A percentile compares a stretch with the other conserved stretches of the same genome.
Conservation (phyloP, 345 rosid species). For the Mercurialis annua region DNA sequence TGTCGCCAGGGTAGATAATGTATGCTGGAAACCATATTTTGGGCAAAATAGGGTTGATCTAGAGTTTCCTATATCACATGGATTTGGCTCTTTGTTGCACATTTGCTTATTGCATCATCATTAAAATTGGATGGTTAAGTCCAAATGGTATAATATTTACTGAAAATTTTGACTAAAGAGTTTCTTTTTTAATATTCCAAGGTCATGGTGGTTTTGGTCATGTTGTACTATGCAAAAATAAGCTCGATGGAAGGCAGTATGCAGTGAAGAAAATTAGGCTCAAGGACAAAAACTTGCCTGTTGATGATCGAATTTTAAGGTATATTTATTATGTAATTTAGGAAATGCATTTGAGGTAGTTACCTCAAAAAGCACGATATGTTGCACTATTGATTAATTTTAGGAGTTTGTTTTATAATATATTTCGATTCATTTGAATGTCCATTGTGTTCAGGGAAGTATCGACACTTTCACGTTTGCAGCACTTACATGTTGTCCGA, state of each 20-base stretch:
- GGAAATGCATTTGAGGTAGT: conserved; percentile 9
- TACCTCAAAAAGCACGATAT: background rate
- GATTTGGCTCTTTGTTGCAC: background rate
- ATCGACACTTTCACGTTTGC: conserved; percentile 93
- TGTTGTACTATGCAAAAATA: conserved; percentile 92
- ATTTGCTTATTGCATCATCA: background rate
- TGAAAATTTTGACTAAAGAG: background rate
- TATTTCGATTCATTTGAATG: conserved; percentile 19
- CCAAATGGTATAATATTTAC: background rate
- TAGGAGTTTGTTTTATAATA: conserved; percentile 6
- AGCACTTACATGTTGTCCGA: conserved; percentile 99
- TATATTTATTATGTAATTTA: conserved; percentile 26
- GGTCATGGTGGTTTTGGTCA: conserved; percentile 98
- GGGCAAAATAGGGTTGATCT: too few species aligned
- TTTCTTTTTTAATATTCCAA: conserved; percentile 13
- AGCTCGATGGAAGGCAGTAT: conserved; percentile 96
- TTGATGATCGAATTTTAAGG: conserved; percentile 77
- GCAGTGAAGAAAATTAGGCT: conserved; percentile 94
- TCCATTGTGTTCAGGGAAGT: conserved; percentile 71
- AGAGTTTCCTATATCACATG: too few species aligned
- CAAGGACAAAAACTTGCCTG: conserved; percentile 77
- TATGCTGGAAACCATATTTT: too few species aligned
- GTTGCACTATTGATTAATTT: background rate
- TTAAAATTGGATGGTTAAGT: background rate
- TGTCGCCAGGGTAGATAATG: too few species aligned